Evolutionary conservation across 768 basidiomycete genomes (phyloP).

Genomic region (Lentinula guzmanii): DNA sequence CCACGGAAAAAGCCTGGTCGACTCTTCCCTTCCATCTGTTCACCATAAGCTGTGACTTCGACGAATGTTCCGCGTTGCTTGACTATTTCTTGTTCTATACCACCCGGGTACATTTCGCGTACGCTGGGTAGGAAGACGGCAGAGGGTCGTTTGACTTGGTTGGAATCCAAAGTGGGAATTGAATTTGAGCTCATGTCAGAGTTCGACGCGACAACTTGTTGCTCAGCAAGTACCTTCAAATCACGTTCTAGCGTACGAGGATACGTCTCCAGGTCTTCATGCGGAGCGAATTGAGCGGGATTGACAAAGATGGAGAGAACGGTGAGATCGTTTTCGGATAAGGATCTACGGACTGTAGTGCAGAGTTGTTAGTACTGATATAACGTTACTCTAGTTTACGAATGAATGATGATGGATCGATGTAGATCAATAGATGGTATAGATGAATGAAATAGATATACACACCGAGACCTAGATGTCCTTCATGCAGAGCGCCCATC

Average conservation of each 20-base stretch:
- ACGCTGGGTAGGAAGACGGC: conserved; percentile 80
- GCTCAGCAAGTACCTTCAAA: conserved; percentile 49
- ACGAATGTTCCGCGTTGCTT: conserved; percentile 86
- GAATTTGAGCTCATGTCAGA: neutral
- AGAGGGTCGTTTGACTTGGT: conserved; percentile 36
- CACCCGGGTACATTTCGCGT: conserved; percentile 88
- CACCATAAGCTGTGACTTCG: conserved; percentile 84
- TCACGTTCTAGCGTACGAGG: conserved; percentile 82
- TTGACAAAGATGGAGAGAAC: conserved; percentile 97
- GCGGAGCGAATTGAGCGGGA: conserved; percentile 94
- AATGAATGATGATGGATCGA: neutral
- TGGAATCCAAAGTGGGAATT: neutral
- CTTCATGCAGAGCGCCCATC: conserved; percentile 95
- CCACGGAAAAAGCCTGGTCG: conserved; percentile 93
- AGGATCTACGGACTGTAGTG: conserved; percentile 65
- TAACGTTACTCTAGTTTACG: neutral
- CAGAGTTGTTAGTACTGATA: neutral
- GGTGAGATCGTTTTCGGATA: conserved; percentile 76
- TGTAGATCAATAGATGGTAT: neutral
- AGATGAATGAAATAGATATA: neutral
- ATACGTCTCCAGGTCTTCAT: conserved; percentile 89
- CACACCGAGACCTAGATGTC: conserved; percentile 84
- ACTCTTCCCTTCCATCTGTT: conserved; percentile 88
- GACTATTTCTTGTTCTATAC: conserved; percentile 70
- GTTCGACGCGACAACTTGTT: conserved; percentile 19